Evolutionary conservation across 257 asterid genomes (phyloP), one percentile per base, ranked within the genome.

Genomic region (Lycium barbarum): DNA sequence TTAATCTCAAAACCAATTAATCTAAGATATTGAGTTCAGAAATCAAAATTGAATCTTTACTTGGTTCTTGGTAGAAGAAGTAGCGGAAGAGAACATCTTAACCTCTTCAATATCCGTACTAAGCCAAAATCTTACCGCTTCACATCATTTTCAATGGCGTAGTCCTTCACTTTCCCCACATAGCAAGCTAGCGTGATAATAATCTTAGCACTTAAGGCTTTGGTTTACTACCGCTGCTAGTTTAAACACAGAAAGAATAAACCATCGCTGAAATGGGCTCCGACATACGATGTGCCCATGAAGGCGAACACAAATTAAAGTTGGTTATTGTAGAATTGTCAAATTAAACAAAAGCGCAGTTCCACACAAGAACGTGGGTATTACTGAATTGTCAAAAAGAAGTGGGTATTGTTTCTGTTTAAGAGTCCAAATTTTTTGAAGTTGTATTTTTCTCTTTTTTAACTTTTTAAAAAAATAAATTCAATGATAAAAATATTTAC

Each of bases 11-110:
- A 51, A 76, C 20, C 1, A 76, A 51, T 81, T 67, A 73, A 73
- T 45, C 59, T 20, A 73, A 73, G 36, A 18, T 76, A 73, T 47
- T 73, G 61, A 73, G 35, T 12, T 20, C 0, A 49, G 13, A n/a
- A 80, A 55, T 45, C 49, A 47, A 53, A 26, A 26, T 26, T 26
- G 33, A 26, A 26, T 26, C 33, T 82, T 84, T 87, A 95, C 99
- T 87, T 95, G 99, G 86, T 96, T 95, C 87, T 85, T 96, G 87
- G 98, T 95, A 65, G 99, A 95, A 18, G 98, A 89, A 68, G 97
- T 89, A 83, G 85, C 88, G 80, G 86, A 61, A 71, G 97, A 91
- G 70, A 88, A 90, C 97, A 82, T 26, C 33, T 26, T 26, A 95
- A 96, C 57, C 33, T 26, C 33, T 26, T 26, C 33, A 26, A 26